Evolutionary conservation across 169 alveolate genomes (phyloP).

Genomic region (Plasmodium gallinaceum): DNA sequence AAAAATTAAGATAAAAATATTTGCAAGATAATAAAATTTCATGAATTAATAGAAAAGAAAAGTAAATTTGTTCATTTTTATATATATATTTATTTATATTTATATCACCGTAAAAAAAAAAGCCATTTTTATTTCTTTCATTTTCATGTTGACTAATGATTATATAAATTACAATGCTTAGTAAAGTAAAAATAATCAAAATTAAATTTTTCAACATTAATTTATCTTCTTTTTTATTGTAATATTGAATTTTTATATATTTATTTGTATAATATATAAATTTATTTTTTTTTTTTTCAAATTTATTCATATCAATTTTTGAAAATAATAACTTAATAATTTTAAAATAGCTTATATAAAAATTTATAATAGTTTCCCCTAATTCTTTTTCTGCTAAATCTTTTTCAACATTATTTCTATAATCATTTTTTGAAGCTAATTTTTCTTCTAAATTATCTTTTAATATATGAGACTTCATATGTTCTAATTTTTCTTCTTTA

Average conservation of each 20-base stretch:
- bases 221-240: conserved; percentile 39
- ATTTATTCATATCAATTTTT: conserved; percentile 57
- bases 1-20: conserved; percentile 31
- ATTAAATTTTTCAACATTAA: conserved; percentile 46
- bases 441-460: not conserved
- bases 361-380: conserved; percentile 36
- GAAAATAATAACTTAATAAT: conserved; percentile 47
- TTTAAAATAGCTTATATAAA: conserved; percentile 54
- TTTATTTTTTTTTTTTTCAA: conserved; percentile 72
- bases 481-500: not conserved
- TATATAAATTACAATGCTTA: conserved; percentile 37
- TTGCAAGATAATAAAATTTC: conserved; percentile 57
- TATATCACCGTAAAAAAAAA: conserved; percentile 27
- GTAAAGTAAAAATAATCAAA: conserved; percentile 28
- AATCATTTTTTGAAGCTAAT: not conserved
- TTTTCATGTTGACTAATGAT: conserved; percentile 30
- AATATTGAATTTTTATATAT: conserved; percentile 41
- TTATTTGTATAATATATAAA: conserved; percentile 64
- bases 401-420: not conserved
- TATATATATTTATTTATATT: conserved; percentile 44
- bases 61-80: conserved; percentile 55
- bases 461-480: not conserved
- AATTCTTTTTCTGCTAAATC: conserved; percentile 21
- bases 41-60: conserved; percentile 41
- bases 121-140: conserved; percentile 11